Conservation (phyloP, 2,329 filamentous ascomycete genomes). For the Botrytis pseudocinerea region DNA sequence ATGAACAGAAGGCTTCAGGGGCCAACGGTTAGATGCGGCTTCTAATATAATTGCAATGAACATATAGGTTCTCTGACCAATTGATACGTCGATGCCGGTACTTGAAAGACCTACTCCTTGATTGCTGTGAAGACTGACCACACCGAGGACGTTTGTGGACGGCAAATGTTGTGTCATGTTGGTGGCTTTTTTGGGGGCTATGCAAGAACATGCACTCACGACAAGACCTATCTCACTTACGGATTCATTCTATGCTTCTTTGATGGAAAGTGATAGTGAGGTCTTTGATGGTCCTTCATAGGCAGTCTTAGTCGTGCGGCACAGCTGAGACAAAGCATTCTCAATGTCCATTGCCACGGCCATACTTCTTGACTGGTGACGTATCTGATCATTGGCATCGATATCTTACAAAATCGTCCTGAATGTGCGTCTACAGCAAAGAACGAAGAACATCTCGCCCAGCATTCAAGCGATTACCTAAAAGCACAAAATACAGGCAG, state of each 20-base stretch:
- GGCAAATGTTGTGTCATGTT: conserved; percentile 11
- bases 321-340: not conserved
- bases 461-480: not conserved
- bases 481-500: not conserved
- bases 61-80: not conserved
- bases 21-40: not conserved
- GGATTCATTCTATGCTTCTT: not conserved
- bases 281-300: not conserved
- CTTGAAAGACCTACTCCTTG: not conserved
- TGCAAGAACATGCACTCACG: not conserved
- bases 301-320: not conserved
- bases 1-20: not conserved
- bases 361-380: not conserved
- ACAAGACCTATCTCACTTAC: not conserved
- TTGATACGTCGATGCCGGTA: conserved; percentile 6
- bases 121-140: not conserved
- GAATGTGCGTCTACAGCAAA: not conserved
- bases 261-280: not conserved
- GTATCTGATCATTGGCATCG: not conserved
- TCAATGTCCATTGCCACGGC: not conserved
- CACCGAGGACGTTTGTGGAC: not conserved
- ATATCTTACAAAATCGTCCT: not conserved
- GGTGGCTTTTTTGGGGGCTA: not conserved
- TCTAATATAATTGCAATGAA: conserved; percentile 5
- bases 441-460: not conserved